These are phyloP conservation scores for Mallotus japonicus DNA, from an alignment of 441 rosid species.

Conservation along the genomic window DNA sequence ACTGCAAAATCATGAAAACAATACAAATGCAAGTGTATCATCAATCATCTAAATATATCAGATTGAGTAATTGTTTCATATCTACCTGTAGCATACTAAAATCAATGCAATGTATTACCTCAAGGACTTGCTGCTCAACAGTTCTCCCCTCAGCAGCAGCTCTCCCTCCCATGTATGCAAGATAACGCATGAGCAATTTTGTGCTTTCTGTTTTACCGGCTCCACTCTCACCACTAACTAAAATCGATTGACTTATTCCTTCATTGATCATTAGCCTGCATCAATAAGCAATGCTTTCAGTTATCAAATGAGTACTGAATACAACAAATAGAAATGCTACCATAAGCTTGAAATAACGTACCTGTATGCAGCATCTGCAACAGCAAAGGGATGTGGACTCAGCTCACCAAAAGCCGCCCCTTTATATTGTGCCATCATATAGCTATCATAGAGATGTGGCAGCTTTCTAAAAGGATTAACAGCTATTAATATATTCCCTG, in stretches of 20 bases:
- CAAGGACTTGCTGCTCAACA: conserved; percentile 97
- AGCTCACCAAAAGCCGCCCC: conserved; percentile 94
- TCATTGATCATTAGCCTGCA: conserved; percentile 92
- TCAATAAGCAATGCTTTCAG: conserved; percentile 24
- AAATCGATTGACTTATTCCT: conserved; percentile 83
- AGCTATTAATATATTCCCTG: conserved; percentile 91
- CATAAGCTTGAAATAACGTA: conserved; percentile 26
- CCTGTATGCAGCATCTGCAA: conserved; percentile 98
- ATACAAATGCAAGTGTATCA: conserved; percentile 12
- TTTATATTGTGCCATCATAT: conserved; percentile 98
- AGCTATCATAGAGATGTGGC: conserved; percentile 90
- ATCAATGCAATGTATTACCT: conserved; percentile 45
- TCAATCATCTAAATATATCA: conserved; percentile 9
- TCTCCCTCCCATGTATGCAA: conserved; percentile 99
- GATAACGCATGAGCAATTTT: conserved; percentile 91
- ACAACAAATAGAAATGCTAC: background rate
- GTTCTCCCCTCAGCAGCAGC: conserved; percentile 92
- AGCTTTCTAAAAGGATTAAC: conserved; percentile 92
- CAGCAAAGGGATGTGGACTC: conserved; percentile 96
- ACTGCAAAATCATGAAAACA: conserved; percentile 52
- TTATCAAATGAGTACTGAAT: conserved; percentile 18
- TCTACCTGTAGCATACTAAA: conserved; percentile 14
- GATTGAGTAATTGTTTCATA: conserved; percentile 10
- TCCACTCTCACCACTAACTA: conserved; percentile 99
- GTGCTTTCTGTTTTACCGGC: conserved; percentile 99